A percentile compares a stretch with the other conserved stretches of the same genome.
These are phyloP conservation scores for Colletotrichum eremochloae DNA, from an alignment of 2,329 filamentous ascomycete genomes.

Conservation along the genomic window DNA sequence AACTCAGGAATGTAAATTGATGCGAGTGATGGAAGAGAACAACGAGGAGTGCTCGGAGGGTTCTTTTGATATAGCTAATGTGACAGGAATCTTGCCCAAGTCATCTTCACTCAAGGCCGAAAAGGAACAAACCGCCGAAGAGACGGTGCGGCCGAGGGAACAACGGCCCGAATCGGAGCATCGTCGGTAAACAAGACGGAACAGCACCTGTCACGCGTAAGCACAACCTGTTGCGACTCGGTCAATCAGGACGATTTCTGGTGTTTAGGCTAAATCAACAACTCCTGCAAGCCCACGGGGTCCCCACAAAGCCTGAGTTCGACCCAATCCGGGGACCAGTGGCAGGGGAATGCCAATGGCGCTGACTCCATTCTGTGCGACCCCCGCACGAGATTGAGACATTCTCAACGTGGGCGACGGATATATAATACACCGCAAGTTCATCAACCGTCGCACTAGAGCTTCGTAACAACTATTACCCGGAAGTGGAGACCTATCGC, in stretches of 20 bases:
- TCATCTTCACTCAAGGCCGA: not conserved
- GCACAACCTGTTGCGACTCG: slow-evolving; percentile 9
- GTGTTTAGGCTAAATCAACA: slow-evolving; percentile 38
- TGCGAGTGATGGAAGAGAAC: not conserved
- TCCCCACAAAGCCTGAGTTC: slow-evolving; percentile 32
- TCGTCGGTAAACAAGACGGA: slow-evolving; percentile 36
- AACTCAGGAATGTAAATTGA: not conserved
- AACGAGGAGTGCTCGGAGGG: not conserved
- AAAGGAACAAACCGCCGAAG: slow-evolving; percentile 12
- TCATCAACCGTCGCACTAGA: not conserved
- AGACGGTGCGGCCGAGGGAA: slow-evolving; percentile 16
- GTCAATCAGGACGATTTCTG: not conserved
- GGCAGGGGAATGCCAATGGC: slow-evolving; percentile 31
- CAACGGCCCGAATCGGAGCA: slow-evolving; percentile 30
- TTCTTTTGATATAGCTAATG: slow-evolving; percentile 1
- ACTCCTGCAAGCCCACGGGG: slow-evolving; percentile 30
- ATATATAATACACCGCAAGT: not conserved
- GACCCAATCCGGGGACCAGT: slow-evolving; percentile 29
- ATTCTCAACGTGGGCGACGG: not conserved
- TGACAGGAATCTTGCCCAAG: not conserved
- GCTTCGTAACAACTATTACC: not conserved
- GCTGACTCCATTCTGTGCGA: slow-evolving; percentile 24
- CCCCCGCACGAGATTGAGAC: not conserved
- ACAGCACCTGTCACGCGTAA: slow-evolving; percentile 28
- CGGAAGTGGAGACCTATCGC: not conserved